Conservation (phyloP, 305 asterid genomes). For the Petunia hybrid region DNA sequence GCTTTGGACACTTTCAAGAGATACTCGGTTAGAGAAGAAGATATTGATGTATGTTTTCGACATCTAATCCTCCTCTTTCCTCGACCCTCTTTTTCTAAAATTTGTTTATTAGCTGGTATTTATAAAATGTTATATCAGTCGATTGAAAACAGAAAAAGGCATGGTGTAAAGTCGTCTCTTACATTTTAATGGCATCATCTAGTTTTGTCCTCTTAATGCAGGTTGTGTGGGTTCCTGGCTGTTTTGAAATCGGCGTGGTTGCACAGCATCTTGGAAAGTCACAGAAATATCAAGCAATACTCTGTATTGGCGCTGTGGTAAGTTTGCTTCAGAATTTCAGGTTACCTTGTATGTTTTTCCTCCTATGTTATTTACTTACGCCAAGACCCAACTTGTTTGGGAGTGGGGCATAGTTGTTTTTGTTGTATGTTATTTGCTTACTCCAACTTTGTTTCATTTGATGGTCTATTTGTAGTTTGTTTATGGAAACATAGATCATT, state of each 20-base stretch:
- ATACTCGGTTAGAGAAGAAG: conserved; percentile 84
- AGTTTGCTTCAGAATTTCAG: conserved; percentile 33
- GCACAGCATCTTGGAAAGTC: conserved; percentile 80
- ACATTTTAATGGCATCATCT: conserved; percentile 25
- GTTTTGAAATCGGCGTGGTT: conserved; percentile 75
- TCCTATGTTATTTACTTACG: no score
- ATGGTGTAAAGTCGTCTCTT: neutral
- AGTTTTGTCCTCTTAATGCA: conserved; percentile 30
- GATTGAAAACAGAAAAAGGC: conserved; percentile 1
- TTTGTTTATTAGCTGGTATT: neutral
- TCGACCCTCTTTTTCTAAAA: neutral
- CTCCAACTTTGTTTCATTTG: neutral
- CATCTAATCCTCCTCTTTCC: neutral
- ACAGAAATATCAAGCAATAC: conserved; percentile 63
- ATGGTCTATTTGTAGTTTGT: neutral
- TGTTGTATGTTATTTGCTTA: neutral
- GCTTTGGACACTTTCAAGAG: conserved; percentile 89
- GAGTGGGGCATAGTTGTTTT: no score
- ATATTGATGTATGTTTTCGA: conserved; percentile 76
- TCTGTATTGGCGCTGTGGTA: conserved; percentile 95
- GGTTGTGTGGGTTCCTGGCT: conserved; percentile 92
- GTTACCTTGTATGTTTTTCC: neutral
- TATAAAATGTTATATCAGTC: neutral
- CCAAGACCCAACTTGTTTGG: no score
- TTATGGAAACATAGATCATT: conserved; percentile 1